These are phyloP conservation scores for Omphalotus guepiniiformis DNA, from an alignment of 768 basidiomycete species.

Conservation along the genomic window DNA sequence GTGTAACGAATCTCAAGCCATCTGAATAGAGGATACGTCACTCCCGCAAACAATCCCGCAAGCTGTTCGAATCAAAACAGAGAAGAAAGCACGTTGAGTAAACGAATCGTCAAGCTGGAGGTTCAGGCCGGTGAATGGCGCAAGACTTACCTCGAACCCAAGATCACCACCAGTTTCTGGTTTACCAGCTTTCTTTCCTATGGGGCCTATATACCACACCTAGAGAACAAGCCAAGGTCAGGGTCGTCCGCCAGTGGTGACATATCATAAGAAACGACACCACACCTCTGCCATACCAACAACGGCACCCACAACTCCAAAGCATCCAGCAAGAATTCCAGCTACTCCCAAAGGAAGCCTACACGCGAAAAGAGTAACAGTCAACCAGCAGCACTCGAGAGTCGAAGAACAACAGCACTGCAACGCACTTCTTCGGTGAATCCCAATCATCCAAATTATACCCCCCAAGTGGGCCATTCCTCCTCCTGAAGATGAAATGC, in stretches of 20 bases:
- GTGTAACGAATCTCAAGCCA: slow-evolving; percentile 45
- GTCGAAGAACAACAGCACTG: background rate
- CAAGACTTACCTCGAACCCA: slow-evolving; percentile 43
- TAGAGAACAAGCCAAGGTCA: slow-evolving; percentile 3
- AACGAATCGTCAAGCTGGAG: background rate
- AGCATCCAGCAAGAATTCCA: slow-evolving; percentile 41
- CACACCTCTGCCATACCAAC: slow-evolving; percentile 46
- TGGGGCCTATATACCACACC: slow-evolving; percentile 48
- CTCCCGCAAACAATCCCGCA: slow-evolving; percentile 40
- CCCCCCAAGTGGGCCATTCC: slow-evolving; percentile 38
- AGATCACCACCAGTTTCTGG: slow-evolving; percentile 43
- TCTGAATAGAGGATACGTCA: slow-evolving; percentile 43
- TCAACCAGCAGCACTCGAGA: background rate
- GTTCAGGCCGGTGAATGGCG: background rate
- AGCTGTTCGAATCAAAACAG: slow-evolving; percentile 22
- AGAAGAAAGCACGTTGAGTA: background rate
- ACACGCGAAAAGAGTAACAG: background rate
- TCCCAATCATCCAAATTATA: slow-evolving; percentile 51
- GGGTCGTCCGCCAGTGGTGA: background rate
- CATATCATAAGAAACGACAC: background rate
- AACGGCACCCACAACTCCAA: slow-evolving; percentile 45
- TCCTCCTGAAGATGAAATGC: slow-evolving; percentile 42
- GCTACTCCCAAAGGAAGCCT: slow-evolving; percentile 47
- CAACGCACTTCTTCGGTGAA: slow-evolving; percentile 18
- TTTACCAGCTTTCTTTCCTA: slow-evolving; percentile 38